Conservation (phyloP, 2,329 filamentous ascomycete genomes). For the Allantophomopsis lycopodina region DNA sequence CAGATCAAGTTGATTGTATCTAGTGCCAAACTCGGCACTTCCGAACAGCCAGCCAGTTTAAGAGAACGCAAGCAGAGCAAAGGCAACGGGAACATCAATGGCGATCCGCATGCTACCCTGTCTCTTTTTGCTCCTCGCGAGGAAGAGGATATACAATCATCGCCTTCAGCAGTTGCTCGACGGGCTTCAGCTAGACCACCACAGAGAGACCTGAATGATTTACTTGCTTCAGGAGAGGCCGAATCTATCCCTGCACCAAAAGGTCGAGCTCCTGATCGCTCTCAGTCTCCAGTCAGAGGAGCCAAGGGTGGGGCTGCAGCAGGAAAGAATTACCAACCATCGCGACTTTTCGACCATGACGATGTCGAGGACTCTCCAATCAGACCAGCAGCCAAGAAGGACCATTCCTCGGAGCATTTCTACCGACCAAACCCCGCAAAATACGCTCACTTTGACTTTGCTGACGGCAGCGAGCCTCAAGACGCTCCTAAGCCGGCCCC, state of each 20-base stretch:
- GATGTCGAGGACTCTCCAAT: slow-evolving; percentile 25
- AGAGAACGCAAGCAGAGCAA: slow-evolving; percentile 29
- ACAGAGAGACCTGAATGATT: slow-evolving; percentile 54
- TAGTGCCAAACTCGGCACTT: slow-evolving; percentile 32
- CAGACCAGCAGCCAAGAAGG: slow-evolving; percentile 27
- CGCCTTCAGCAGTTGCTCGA: slow-evolving; percentile 42
- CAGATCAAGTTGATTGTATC: slow-evolving; percentile 65
- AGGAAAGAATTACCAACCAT: slow-evolving; percentile 47
- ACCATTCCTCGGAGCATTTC: slow-evolving; percentile 25
- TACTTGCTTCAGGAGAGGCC: slow-evolving; percentile 42
- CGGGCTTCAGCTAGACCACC: slow-evolving; percentile 57
- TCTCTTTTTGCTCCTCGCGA: slow-evolving; percentile 63
- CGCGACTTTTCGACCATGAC: slow-evolving; percentile 48
- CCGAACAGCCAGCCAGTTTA: slow-evolving; percentile 13
- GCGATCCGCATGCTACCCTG: slow-evolving; percentile 57
- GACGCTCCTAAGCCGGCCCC: slow-evolving; percentile 17
- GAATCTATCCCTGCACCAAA: slow-evolving; percentile 4
- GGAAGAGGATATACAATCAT: slow-evolving; percentile 35
- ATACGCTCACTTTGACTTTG: slow-evolving; percentile 77
- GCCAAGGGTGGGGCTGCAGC: slow-evolving; percentile 33
- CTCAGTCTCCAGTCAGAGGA: slow-evolving; percentile 17
- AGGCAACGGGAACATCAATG: slow-evolving; percentile 35
- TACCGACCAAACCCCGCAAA: slow-evolving; percentile 59
- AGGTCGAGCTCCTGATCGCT: slow-evolving; percentile 3
- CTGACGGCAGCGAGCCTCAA: slow-evolving; percentile 43